These are phyloP conservation scores for Pulveroboletus sp. DNA, from an alignment of 768 basidiomycete genomes.

Conservation along the genomic window DNA sequence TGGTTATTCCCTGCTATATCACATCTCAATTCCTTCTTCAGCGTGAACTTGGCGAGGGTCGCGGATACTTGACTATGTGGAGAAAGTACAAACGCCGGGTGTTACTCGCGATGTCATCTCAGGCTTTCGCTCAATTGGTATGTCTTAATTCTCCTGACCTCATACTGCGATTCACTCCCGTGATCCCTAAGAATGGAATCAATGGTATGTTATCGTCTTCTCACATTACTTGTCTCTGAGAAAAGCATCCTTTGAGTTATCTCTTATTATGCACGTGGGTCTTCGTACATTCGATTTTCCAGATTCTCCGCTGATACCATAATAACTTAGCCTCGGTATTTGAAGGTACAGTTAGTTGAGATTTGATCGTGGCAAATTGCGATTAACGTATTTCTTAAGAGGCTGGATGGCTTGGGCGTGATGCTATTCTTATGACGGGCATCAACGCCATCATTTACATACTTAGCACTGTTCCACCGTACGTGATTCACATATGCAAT, in stretches of 20 bases:
- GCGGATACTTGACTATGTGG: constrained; percentile 85
- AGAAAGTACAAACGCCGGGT: constrained; percentile 82
- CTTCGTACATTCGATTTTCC: not conserved
- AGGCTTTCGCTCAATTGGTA: constrained; percentile 93
- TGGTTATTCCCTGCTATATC: not conserved
- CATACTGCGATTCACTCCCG: not conserved
- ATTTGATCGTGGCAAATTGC: not conserved
- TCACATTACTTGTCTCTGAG: constrained; percentile 7
- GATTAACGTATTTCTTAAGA: constrained; percentile 43
- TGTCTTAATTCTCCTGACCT: constrained; percentile 29
- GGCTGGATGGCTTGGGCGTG: constrained; percentile 93
- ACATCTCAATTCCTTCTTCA: constrained; percentile 27
- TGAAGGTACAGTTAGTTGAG: constrained; percentile 55
- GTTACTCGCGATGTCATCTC: constrained; percentile 90
- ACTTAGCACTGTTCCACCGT: constrained; percentile 82
- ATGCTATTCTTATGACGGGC: constrained; percentile 94
- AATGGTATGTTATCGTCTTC: constrained; percentile 57
- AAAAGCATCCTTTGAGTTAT: constrained; percentile 55
- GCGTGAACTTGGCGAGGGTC: constrained; percentile 73
- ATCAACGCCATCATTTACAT: constrained; percentile 86
- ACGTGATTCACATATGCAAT: constrained; percentile 25
- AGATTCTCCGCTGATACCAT: constrained; percentile 9
- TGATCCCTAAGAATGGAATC: constrained; percentile 74
- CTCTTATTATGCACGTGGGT: constrained; percentile 90
- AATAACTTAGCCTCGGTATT: constrained; percentile 72